phyloP scores from a whole-genome alignment of 78 protist species.

The Creolimax fragrantissima region DNA sequence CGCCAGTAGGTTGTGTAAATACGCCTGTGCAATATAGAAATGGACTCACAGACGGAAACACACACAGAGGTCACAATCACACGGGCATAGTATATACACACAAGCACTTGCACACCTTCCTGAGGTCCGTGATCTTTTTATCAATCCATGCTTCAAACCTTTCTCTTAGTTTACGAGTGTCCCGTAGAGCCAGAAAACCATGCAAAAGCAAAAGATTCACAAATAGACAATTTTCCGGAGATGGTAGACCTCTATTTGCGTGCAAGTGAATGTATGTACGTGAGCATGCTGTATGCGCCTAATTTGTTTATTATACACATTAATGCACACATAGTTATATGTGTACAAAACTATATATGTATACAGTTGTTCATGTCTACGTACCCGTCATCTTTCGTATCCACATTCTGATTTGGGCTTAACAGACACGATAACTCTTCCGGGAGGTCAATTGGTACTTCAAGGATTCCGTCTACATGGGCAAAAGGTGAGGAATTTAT shows the following conservation, averaged over 20 bases:
- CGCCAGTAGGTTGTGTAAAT: not conserved
- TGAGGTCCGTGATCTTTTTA: not conserved
- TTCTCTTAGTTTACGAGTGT: not conserved
- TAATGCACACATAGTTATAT: not conserved
- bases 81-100: no score
- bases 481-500: no score
- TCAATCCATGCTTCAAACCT: constrained; percentile 3
- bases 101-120: no score
- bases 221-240: not conserved
- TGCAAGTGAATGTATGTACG: not conserved
- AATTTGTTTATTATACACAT: not conserved
- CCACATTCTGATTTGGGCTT: no score
- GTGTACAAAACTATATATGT: not conserved
- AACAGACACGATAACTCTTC: no score
- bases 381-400: no score
- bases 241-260: not conserved
- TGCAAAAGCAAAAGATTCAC: not conserved
- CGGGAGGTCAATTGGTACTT: no score
- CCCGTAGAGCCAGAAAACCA: not conserved
- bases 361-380: not conserved
- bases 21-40: no score
- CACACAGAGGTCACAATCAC: no score
- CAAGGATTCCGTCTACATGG: no score
- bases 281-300: not conserved
- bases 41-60: no score